phyloP scores from a whole-genome alignment of 805 yeast species.

The Wickerhamiella musiphila region DNA sequence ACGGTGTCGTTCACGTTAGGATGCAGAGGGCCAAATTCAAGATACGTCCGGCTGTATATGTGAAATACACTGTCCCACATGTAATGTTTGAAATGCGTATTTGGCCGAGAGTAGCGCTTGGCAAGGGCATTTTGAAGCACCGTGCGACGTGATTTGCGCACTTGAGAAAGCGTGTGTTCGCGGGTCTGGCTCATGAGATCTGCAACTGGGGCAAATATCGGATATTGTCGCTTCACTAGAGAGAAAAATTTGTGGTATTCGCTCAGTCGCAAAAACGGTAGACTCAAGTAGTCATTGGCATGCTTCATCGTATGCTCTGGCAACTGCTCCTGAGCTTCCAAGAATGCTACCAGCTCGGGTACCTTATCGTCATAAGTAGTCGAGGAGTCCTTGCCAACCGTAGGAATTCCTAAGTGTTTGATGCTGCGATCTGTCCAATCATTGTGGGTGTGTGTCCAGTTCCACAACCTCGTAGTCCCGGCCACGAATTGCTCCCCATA shows the following conservation, averaged over 20 bases:
- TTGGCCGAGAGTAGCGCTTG: background rate
- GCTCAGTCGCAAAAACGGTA: slow-evolving; percentile 12
- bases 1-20: slow-evolving; percentile 3
- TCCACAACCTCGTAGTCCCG: background rate
- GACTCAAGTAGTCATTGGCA: slow-evolving; percentile 10
- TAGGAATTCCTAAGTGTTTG: too few species aligned
- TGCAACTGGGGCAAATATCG: background rate
- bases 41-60: slow-evolving; percentile 3
- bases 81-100: background rate
- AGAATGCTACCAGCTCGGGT: background rate
- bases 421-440: too few species aligned
- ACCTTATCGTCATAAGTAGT: slow-evolving; percentile 2
- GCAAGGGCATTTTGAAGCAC: slow-evolving; percentile 2
- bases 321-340: slow-evolving; percentile 2
- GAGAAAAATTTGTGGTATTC: slow-evolving; percentile 9
- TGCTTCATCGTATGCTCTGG: slow-evolving; percentile 8
- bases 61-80: slow-evolving; percentile 6
- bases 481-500: slow-evolving; percentile 1
- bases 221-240: background rate
- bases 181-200: background rate
- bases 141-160: slow-evolving; percentile 1
- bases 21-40: slow-evolving; percentile 3
- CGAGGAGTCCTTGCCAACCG: too few species aligned
- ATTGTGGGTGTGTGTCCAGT: too few species aligned
- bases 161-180: background rate